Evolutionary conservation across 106 monocot species (phyloP).

Genomic region (Allium cepa): DNA sequence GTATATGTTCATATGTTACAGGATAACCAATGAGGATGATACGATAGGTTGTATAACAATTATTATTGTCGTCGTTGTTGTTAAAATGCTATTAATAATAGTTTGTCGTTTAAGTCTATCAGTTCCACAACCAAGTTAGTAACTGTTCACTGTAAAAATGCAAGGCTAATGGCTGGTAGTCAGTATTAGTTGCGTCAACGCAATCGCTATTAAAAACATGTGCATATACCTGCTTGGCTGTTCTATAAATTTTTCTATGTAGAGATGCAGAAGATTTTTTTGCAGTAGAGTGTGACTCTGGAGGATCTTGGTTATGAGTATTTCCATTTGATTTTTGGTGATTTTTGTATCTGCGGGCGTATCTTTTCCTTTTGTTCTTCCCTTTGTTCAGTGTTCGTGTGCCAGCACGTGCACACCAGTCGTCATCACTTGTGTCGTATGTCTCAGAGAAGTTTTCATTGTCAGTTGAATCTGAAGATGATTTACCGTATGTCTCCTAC

Average conservation of each 20-base stretch:
- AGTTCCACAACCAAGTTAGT: too few species aligned
- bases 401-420: neutral
- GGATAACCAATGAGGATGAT: too few species aligned
- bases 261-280: slow-evolving; percentile 4
- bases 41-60: too few species aligned
- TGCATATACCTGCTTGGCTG: slow-evolving; percentile 3
- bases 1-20: too few species aligned
- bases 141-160: too few species aligned
- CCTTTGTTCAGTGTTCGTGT: slow-evolving; percentile 13
- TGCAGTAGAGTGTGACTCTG: slow-evolving; percentile 10
- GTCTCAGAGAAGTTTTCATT: slow-evolving; percentile 61
- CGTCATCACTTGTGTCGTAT: neutral
- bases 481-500: slow-evolving; percentile 65
- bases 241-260: slow-evolving; percentile 6
- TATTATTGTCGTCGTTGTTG: too few species aligned
- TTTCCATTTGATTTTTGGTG: slow-evolving; percentile 1
- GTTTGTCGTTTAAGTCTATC: too few species aligned
- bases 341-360: neutral
- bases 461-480: slow-evolving; percentile 60
- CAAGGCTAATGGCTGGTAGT: too few species aligned
- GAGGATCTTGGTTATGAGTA: neutral
- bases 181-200: too few species aligned
- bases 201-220: too few species aligned
- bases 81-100: too few species aligned
- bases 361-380: neutral